These are phyloP conservation scores for Pyrus bretschneideri DNA, from an alignment of 306 rosid species.

Conservation along the genomic window DNA sequence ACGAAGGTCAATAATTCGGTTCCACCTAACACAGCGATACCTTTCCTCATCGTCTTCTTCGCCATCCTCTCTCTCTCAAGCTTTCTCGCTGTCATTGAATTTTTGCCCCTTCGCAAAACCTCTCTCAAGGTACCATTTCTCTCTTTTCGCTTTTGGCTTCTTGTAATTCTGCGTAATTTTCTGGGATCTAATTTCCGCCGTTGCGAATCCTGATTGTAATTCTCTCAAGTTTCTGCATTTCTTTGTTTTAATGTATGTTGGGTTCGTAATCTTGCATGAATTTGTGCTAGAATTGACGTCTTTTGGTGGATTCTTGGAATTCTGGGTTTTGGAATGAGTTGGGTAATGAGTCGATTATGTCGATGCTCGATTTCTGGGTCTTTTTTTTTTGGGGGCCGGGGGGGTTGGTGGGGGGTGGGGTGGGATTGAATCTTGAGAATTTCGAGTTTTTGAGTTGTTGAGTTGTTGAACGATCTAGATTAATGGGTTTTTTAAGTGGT, in stretches of 20 bases:
- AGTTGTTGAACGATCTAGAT: background rate
- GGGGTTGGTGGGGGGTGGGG: no score
- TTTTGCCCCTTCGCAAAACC: background rate
- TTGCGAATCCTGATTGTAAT: background rate
- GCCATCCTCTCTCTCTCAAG: background rate
- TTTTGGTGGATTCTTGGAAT: background rate
- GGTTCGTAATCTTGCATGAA: background rate
- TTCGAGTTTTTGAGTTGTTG: background rate
- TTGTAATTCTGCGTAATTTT: background rate
- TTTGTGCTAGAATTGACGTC: background rate
- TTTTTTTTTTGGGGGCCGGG: background rate
- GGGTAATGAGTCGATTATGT: background rate
- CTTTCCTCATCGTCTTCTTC: background rate
- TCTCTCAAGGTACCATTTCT: conserved; percentile 13
- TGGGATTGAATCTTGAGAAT: background rate
- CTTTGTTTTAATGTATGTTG: background rate
- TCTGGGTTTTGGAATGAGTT: background rate
- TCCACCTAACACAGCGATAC: conserved; percentile 1
- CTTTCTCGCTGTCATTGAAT: background rate
- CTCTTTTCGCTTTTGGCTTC: background rate
- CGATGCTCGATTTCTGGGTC: background rate
- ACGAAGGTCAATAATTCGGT: background rate
- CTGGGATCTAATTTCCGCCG: background rate
- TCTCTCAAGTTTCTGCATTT: background rate
- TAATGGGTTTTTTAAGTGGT: background rate